Evolutionary conservation across 495 filamentous ascomycete genomes (phyloP).

Genomic region (Trypethelium eluteriae): DNA sequence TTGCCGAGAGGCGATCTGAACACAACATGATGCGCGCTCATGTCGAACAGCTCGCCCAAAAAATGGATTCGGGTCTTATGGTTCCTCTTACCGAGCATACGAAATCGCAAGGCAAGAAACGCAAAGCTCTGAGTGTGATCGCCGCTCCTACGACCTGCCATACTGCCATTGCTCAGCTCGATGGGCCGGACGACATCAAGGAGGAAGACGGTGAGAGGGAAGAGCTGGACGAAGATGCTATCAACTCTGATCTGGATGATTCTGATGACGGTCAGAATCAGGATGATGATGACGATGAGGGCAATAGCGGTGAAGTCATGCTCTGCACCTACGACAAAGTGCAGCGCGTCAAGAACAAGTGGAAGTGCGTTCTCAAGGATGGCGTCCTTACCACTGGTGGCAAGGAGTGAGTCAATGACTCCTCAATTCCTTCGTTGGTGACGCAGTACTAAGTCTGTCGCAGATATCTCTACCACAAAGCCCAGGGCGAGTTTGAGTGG

Average conservation of each 20-base stretch:
- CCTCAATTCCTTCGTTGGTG: neutral
- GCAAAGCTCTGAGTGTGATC: conserved; percentile 19
- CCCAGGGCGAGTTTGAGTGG: conserved; percentile 95
- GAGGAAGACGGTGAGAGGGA: conserved; percentile 49
- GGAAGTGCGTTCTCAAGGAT: conserved; percentile 98
- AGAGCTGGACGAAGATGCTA: conserved; percentile 80
- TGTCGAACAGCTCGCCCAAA: conserved; percentile 57
- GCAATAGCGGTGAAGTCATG: conserved; percentile 59
- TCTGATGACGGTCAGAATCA: conserved; percentile 75
- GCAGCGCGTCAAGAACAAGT: conserved; percentile 99
- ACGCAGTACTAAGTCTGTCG: conserved; percentile 23
- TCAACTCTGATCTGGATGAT: conserved; percentile 97
- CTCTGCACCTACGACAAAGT: conserved; percentile 99
- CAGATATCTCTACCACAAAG: conserved; percentile 95
- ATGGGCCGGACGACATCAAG: conserved; percentile 54
- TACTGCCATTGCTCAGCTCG: conserved; percentile 47
- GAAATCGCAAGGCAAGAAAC: conserved; percentile 25
- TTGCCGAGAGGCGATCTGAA: conserved; percentile 41
- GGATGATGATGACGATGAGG: conserved; percentile 48
- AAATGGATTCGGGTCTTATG: conserved; percentile 77
- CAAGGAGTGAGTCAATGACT: conserved; percentile 58
- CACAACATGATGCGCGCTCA: conserved; percentile 55
- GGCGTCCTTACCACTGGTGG: conserved; percentile 84
- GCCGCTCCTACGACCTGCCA: neutral
- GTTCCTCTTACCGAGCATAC: conserved; percentile 47